phyloP scores from a whole-genome alignment of 1,284 basidiomycete species.

The Pseudozyma sp. region DNA sequence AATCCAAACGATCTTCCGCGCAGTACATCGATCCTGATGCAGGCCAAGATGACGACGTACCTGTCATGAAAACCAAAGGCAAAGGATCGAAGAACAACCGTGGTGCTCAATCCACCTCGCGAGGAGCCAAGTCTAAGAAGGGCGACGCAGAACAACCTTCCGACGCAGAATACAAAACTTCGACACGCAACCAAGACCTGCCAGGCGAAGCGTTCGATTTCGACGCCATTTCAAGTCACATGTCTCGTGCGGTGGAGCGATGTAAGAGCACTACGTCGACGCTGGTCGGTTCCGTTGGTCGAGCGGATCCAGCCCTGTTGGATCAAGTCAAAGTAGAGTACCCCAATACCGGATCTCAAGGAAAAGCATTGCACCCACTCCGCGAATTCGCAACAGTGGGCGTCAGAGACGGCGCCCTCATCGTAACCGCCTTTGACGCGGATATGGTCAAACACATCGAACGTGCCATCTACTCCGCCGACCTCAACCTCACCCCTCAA shows the following conservation, averaged over 20 bases:
- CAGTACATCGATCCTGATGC: conserved; percentile 45
- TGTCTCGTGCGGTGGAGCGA: conserved; percentile 54
- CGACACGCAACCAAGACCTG: conserved; percentile 49
- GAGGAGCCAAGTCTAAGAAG: conserved; percentile 42
- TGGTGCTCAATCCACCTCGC: conserved; percentile 22
- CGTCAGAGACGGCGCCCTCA: conserved; percentile 58
- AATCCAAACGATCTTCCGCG: conserved; percentile 46
- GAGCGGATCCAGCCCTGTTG: conserved; percentile 58
- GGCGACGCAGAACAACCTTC: conserved; percentile 25
- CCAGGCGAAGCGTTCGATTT: conserved; percentile 58
- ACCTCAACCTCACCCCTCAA: conserved; percentile 62
- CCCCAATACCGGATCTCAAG: conserved; percentile 15
- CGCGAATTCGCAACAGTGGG: conserved; percentile 66
- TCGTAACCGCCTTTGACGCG: conserved; percentile 63
- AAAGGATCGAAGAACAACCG: conserved; percentile 52
- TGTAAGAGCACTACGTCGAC: conserved; percentile 42
- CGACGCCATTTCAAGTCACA: conserved; percentile 42
- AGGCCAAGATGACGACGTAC: conserved; percentile 53
- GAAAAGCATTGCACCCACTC: conserved; percentile 46
- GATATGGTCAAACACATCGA: conserved; percentile 65
- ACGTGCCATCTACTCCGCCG: conserved; percentile 60
- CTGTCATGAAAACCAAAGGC: conserved; percentile 61
- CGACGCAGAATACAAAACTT: conserved; percentile 35
- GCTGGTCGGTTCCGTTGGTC: conserved; percentile 54
- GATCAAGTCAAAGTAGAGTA: conserved; percentile 57